A percentile compares a stretch with the other conserved stretches of the same genome.
These are phyloP conservation scores for Ophiocordyceps camponoti-leonardi DNA, from an alignment of 2,329 filamentous ascomycete species.

Conservation along the genomic window DNA sequence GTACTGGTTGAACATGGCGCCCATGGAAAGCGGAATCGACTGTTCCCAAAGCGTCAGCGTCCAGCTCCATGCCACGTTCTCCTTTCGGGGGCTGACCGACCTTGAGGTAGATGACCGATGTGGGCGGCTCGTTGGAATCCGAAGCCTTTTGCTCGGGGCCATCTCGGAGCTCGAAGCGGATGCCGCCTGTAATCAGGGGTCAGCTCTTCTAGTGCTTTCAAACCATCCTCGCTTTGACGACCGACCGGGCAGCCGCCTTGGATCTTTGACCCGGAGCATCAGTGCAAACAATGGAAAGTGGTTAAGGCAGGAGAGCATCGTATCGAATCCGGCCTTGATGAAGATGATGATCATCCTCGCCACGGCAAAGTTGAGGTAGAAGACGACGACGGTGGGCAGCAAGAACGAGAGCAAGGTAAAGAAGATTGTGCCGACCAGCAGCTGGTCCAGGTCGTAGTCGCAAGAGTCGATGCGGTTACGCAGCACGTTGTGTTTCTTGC, in stretches of 20 bases:
- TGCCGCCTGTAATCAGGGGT: constrained; percentile 28
- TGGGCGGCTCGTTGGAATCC: constrained; percentile 34
- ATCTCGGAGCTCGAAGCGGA: constrained; percentile 79
- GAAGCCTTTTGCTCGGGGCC: constrained; percentile 33
- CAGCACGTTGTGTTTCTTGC: constrained; percentile 93
- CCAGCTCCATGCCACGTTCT: too few relatives aligned
- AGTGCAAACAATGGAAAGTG: constrained; percentile 95
- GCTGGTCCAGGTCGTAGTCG: constrained; percentile 94
- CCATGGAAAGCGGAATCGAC: constrained; percentile 77
- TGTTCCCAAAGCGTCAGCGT: constrained; percentile 15
- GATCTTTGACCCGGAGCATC: constrained; percentile 92
- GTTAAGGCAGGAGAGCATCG: constrained; percentile 80
- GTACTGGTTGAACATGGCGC: constrained; percentile 95
- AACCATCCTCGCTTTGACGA: constrained; percentile 1
- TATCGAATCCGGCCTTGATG: constrained; percentile 81
- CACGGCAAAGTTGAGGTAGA: constrained; percentile 90
- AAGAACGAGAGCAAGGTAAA: constrained; percentile 94
- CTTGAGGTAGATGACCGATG: constrained; percentile 75
- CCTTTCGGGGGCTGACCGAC: constrained; percentile 29
- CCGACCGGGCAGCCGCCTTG: constrained; percentile 66
- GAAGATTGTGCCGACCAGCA: constrained; percentile 87
- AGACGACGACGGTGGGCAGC: constrained; percentile 85
- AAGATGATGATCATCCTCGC: constrained; percentile 91
- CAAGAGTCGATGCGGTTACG: constrained; percentile 97
- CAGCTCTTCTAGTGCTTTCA: background rate